These are phyloP conservation scores for Xylaria sp. DNA, from an alignment of 2,329 filamentous ascomycete species.

Conservation along the genomic window DNA sequence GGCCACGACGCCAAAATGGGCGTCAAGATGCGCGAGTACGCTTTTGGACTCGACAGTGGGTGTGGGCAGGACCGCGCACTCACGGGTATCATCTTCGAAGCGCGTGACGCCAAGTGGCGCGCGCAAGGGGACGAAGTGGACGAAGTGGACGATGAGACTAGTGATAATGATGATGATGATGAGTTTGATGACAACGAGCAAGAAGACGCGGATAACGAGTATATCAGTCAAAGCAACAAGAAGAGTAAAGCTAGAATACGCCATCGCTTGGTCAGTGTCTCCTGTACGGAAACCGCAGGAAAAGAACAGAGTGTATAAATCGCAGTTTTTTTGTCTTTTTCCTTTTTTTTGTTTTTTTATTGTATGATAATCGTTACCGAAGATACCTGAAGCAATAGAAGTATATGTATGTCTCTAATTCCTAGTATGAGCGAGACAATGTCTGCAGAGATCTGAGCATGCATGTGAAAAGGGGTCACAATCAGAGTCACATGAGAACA, in stretches of 20 bases:
- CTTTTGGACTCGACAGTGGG: constrained; percentile 78
- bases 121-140: constrained; percentile 1
- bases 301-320: neutral
- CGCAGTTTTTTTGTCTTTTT: neutral
- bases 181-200: neutral
- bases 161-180: neutral
- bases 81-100: constrained; percentile 69
- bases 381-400: no score
- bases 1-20: constrained; percentile 78
- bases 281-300: constrained; percentile 1
- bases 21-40: constrained; percentile 57
- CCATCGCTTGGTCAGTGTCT: constrained; percentile 16
- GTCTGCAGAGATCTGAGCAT: no score
- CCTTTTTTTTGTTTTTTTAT: neutral
- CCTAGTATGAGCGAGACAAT: no score
- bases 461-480: neutral
- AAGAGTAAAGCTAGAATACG: constrained; percentile 6
- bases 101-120: neutral
- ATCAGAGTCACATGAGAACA: neutral
- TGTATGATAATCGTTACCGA: neutral
- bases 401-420: no score
- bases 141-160: constrained; percentile 2
- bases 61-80: constrained; percentile 73
- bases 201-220: neutral
- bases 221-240: neutral